A percentile compares a stretch with the other conserved stretches of the same genome.
Evolutionary conservation across 768 basidiomycete species (phyloP).

Genomic region (Obba rivulosa): DNA sequence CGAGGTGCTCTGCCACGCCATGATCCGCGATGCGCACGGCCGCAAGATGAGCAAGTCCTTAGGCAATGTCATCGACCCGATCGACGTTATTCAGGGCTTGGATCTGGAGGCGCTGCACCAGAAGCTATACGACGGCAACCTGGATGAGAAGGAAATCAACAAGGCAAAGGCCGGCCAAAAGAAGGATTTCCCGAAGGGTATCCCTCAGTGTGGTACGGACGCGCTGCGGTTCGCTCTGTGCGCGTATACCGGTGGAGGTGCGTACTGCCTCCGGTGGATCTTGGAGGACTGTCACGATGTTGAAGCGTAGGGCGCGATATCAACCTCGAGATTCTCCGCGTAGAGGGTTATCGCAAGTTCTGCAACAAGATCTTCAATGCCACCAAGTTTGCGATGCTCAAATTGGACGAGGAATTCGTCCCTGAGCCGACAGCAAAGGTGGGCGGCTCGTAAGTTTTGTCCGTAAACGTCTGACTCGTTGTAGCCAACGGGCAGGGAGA

Average conservation of each 20-base stretch:
- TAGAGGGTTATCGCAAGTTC: conserved; percentile 98
- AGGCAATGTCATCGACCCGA: conserved; percentile 95
- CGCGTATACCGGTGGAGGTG: conserved; percentile 89
- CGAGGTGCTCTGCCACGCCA: conserved; percentile 96
- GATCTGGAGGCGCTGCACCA: conserved; percentile 74
- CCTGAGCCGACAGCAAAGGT: conserved; percentile 71
- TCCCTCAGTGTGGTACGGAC: conserved; percentile 97
- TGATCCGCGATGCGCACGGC: conserved; percentile 98
- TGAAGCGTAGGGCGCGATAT: conserved; percentile 77
- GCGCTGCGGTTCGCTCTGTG: conserved; percentile 93
- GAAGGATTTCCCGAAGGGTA: conserved; percentile 98
- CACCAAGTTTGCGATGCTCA: conserved; percentile 98
- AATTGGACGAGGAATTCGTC: conserved; percentile 79
- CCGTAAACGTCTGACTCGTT: background rate
- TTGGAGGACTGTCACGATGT: background rate
- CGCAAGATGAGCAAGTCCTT: conserved; percentile 99
- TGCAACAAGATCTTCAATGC: conserved; percentile 99
- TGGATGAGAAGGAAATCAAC: conserved; percentile 87
- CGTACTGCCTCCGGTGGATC: conserved; percentile 8
- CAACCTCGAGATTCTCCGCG: conserved; percentile 91
- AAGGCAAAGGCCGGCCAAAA: conserved; percentile 95
- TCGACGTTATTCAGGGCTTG: conserved; percentile 89
- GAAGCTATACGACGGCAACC: conserved; percentile 85
- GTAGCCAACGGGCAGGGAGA: conserved; percentile 86
- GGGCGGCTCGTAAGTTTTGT: conserved; percentile 8